phyloP scores from a whole-genome alignment of 345 rosid species.

The Iberis pinnata region DNA sequence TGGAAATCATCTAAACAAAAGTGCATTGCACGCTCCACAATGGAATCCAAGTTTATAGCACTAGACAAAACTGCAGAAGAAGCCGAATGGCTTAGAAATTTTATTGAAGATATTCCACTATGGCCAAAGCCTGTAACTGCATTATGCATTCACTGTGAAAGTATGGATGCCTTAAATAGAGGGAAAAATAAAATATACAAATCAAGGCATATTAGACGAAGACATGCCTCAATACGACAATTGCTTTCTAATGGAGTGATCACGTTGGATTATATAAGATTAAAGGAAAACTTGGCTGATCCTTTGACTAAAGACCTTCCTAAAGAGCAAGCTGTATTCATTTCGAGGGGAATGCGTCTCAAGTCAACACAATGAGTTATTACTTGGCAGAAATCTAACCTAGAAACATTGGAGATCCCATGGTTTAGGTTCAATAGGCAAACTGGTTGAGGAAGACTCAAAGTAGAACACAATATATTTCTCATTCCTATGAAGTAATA shows the following conservation, averaged over 20 bases:
- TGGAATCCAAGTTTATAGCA: slow-evolving; percentile 1
- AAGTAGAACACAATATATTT: too few relatives aligned
- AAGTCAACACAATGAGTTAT: slow-evolving; percentile 4
- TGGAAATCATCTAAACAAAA: slow-evolving; percentile 4
- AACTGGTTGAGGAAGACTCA: background rate
- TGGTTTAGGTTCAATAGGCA: slow-evolving; percentile 1
- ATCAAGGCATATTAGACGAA: background rate
- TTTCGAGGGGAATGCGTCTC: background rate
- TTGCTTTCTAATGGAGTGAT: slow-evolving; percentile 1
- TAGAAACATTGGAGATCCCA: slow-evolving; percentile 18
- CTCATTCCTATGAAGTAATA: background rate
- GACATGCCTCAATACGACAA: background rate
- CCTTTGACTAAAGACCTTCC: slow-evolving; percentile 2
- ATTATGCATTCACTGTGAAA: background rate
- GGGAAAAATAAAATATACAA: background rate
- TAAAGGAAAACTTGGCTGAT: background rate
- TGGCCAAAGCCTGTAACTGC: background rate
- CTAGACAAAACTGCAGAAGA: background rate
- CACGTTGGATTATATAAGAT: background rate
- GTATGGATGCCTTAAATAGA: background rate
- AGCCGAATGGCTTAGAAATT: background rate
- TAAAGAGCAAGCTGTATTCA: background rate
- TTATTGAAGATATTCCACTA: background rate
- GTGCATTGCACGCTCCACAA: slow-evolving; percentile 1
- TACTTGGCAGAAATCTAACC: slow-evolving; percentile 2